These are phyloP conservation scores for Skeletonema grethae DNA, from an alignment of 108 stramenopile species.

Conservation along the genomic window DNA sequence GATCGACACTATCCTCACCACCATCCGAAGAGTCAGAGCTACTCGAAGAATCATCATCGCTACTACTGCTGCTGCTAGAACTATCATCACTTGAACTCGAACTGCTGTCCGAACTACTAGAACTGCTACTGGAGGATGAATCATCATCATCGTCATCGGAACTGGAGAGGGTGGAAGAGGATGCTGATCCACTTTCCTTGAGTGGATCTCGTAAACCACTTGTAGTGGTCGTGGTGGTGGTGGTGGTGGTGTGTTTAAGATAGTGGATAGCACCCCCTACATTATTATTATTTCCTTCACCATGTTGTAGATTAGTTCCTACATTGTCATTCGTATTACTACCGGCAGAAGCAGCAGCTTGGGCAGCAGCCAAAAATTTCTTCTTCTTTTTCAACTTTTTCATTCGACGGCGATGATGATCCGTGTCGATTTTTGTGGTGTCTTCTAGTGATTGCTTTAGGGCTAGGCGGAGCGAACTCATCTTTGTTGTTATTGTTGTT, in stretches of 20 bases:
- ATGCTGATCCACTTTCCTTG: background rate
- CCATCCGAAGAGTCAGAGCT: slow-evolving; percentile 9
- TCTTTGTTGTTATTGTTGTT: slow-evolving; percentile 16
- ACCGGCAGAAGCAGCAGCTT: too few species aligned
- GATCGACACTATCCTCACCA: slow-evolving; percentile 34
- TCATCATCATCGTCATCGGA: slow-evolving; percentile 10
- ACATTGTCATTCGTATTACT: too few species aligned
- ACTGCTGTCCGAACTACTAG: slow-evolving; percentile 8
- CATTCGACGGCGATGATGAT: slow-evolving; percentile 13
- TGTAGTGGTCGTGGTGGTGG: background rate
- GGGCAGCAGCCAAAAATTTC: background rate
- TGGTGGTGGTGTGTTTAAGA: background rate
- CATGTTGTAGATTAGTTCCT: too few species aligned
- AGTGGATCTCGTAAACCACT: background rate
- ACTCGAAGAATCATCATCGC: background rate
- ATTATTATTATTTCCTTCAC: too few species aligned
- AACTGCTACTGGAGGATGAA: background rate
- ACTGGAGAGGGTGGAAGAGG: background rate
- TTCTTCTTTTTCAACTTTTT: background rate
- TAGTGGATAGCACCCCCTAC: too few species aligned
- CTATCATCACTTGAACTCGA: background rate
- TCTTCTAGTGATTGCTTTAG: slow-evolving; percentile 86
- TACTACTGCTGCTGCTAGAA: background rate
- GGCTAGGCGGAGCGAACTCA: slow-evolving; percentile 87
- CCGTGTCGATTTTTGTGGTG: slow-evolving; percentile 21